Base-by-base conservation (phyloP, 2,329 filamentous ascomycete genomes). In the Lachnellula cervina region DNA sequence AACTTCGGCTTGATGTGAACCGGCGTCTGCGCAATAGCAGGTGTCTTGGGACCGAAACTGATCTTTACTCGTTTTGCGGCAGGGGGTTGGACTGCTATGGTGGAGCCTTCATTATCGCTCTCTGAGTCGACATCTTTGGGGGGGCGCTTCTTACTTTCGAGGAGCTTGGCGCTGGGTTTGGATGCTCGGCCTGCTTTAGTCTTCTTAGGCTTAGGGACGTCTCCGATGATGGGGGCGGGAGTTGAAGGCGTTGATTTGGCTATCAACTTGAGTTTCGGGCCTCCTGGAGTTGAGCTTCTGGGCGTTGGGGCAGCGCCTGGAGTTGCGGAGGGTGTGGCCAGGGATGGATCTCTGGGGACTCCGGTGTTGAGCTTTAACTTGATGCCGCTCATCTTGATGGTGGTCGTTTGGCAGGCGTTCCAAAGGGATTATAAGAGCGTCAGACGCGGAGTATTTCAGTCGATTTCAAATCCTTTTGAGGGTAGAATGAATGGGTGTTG, bases 171-270 rank as follows among this genome's bases (percentile, higher is more conserved):
- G 8, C 80, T 82, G 5, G 83, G 82, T 62, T 83, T 86, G 14
- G 80, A 74, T 25, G 80, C 75, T 45, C 82, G 73, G 13, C 81
- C 82, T 14, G 82, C 80, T 65, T 87, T 86, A 2, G 81, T 84
- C 67, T 80, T 84, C 40, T 64, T 69, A 32, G 59, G 61, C 55
- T 55, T 62, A 32, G 63, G 52, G 5, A 62, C 49, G 21, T 60
- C 54, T 8, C 59, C 47, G 34, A 54, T 47, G 25, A 55, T 23
- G 14, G 56, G 55, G 4, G 59, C 52, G 40, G 66, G 62, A 13
- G 63, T 65, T 48, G 64, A 57, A 34, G 63, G 65, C 14, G 59
- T 62, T 5, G 68, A 67, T 32, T 61, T 56, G 42, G 25, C 59
- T 17, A 49, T 61, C 44, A 69, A 48, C 52, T 64, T 69, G 51